phyloP scores from a whole-genome alignment of 1,139 yeast species.

The Pichia sp. region DNA sequence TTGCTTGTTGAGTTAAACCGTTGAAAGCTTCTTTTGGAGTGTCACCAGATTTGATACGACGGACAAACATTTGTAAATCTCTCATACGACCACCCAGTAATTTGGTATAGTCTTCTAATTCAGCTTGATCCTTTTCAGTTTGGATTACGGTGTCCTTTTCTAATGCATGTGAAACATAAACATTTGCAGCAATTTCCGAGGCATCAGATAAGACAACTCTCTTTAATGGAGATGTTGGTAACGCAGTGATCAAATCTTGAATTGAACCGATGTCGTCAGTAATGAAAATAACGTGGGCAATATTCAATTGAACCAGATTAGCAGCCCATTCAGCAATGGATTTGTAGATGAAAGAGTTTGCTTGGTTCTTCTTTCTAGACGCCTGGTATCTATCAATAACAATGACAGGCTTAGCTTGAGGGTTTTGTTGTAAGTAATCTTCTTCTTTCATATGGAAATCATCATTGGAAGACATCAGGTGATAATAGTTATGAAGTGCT shows the following conservation, averaged over 20 bases:
- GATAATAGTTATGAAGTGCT: constrained; percentile 47
- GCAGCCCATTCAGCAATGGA: constrained; percentile 91
- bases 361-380: constrained; percentile 49
- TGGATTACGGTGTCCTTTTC: constrained; percentile 23
- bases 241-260: constrained; percentile 61
- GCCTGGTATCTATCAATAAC: constrained; percentile 74
- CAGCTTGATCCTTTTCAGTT: constrained; percentile 19
- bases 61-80: constrained; percentile 85
- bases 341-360: constrained; percentile 68
- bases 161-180: constrained; percentile 67
- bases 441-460: constrained; percentile 56
- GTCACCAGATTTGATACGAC: constrained; percentile 89
- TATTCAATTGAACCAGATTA: constrained; percentile 65
- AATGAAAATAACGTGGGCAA: constrained; percentile 86
- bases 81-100: constrained; percentile 96
- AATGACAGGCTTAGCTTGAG: constrained; percentile 83
- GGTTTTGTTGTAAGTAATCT: constrained; percentile 80
- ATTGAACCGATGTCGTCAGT: constrained; percentile 84
- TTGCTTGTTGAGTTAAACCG: constrained; percentile 81
- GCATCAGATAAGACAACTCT: constrained; percentile 80
- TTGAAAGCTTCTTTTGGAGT: constrained; percentile 69
- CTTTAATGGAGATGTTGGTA: constrained; percentile 88
- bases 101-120: constrained; percentile 55
- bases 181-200: constrained; percentile 62
- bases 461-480: constrained; percentile 33